Conservation (phyloP, 495 filamentous ascomycete species). For the Daldinia loculata region DNA sequence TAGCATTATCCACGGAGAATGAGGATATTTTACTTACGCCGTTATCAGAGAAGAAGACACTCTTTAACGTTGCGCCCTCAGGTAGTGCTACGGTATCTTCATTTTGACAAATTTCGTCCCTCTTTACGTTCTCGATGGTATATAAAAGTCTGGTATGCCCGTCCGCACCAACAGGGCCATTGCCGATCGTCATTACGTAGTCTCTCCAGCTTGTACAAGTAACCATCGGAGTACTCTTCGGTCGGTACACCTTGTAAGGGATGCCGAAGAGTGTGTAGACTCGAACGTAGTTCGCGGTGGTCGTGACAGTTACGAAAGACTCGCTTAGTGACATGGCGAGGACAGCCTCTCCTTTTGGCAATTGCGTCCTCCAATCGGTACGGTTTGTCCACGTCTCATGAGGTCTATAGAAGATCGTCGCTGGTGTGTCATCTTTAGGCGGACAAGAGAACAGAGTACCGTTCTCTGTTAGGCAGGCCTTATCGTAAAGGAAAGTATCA, state of each 20-base stretch:
- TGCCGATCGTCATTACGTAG: constrained; percentile 93
- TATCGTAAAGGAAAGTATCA: constrained; percentile 93
- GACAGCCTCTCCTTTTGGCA: constrained; percentile 83
- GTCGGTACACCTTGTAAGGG: constrained; percentile 85
- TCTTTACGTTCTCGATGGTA: constrained; percentile 90
- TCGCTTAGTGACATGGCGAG: constrained; percentile 90
- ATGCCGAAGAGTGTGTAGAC: constrained; percentile 93
- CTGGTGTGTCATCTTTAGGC: constrained; percentile 70
- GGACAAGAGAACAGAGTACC: constrained; percentile 88
- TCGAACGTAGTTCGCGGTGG: constrained; percentile 84
- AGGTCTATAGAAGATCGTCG: constrained; percentile 93
- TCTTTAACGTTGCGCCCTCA: constrained; percentile 72
- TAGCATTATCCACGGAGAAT: constrained; percentile 25
- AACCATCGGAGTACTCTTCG: constrained; percentile 88
- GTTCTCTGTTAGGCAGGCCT: constrained; percentile 86
- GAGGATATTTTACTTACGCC: constrained; percentile 64
- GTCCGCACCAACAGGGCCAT: constrained; percentile 82
- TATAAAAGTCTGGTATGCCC: constrained; percentile 81
- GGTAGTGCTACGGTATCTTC: constrained; percentile 90
- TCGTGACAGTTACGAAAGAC: constrained; percentile 87
- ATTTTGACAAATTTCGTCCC: constrained; percentile 90
- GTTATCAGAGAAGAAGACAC: constrained; percentile 88
- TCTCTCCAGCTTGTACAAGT: constrained; percentile 92
- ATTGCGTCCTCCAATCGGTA: constrained; percentile 85
- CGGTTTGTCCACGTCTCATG: constrained; percentile 96